Base-by-base conservation (phyloP, 208 protist species). In the Novymonas esmeraldas region DNA sequence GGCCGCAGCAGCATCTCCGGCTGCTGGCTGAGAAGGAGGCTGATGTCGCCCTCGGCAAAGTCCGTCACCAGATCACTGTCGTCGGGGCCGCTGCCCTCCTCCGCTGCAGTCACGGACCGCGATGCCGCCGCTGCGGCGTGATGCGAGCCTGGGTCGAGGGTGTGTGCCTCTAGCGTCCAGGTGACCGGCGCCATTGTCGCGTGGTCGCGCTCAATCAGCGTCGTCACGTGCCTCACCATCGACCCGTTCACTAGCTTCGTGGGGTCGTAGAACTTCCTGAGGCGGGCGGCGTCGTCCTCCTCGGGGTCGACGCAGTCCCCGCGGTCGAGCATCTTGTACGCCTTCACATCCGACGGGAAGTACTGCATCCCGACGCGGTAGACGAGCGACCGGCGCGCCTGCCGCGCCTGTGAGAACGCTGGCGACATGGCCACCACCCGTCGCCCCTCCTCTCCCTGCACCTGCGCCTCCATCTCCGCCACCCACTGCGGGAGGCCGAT, bases 381-480 rank as follows among this genome's bases (percentile, higher is more conserved):
- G 33, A 92, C 59, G 13, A 96, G 79, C 36, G 89, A 82, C 20
- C 85, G 78, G 41, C 81, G 76, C 6, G 91, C 88, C 28, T 79
- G 54, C 51, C 76, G 64, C 38, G 78, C 76, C 65, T 94, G 88
- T 54, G 81, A 46, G 57, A 85, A 93, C 24, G 82, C 54, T 9
- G 86, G 78, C 0, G 88, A 94, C 46, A 87, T 76, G 4, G 87
- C 91, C 34, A 96, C 91, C 11, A 92, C 78, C 28, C 85, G 85
- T 11, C 83, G 80, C 2, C 76, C 67, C 33, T 89, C 76, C 59
- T 91, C 84, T 4, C 84, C 76, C 26, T 92, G 81, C 39, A 94
- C 81, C 56, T 83, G 76, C 28, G 83, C 91, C 77, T 96, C 91
- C 80, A 96, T 71, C 79, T 96, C 88, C 7, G 91, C 91, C 49